Evolutionary conservation across 225 moss, liverwort and hornwort genomes (phyloP), one percentile per base, ranked within the genome.

Genomic region (Anthoceros angustus): DNA sequence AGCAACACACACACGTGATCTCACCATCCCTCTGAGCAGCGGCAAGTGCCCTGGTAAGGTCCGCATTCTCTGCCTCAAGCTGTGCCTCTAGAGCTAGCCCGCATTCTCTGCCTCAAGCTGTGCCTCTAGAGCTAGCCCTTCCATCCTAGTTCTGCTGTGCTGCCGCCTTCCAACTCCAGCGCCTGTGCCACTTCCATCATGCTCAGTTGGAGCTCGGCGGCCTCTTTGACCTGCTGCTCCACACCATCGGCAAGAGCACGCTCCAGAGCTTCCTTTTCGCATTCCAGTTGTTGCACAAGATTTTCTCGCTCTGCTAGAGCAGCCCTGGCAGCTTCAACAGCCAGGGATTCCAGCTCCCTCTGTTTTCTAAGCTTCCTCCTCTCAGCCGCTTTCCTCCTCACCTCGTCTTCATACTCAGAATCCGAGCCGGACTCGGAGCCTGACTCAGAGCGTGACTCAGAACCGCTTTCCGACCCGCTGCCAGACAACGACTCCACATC

Each of bases 91-190:
- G n/a, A n/a, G n/a, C n/a, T n/a, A n/a, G n/a, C n/a, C 84, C 67
- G 87, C 82, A 67, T 84, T 89, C 70, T 85, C 80, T 50, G 82
- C 86, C 84, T 89, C 89, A 64, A 89, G 81, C 66, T 84, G 74
- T 65, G 79, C 80, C 73, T 86, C 89, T 67, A 60, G 75, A 48
- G 84, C 86, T 72, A 86, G 79, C 67, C 80, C 89, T 72, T 85
- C 80, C 71, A 82, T 78, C 23, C 89, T 77, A 63, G 78, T 75
- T 64, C 75, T 42, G 71, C 70, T 73, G 71, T 89, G 89, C 42
- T 71, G 79, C 78, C 82, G 86, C 69, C 81, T n/a, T 89, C 89
- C 72, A 81, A 42, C 67, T 89, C 89, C 72, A 89, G 80, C 39
- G 80, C 86, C 70, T 86, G 83, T 23, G 79, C 73, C 40, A 86